These are phyloP conservation scores for Arabidopsis thaliana DNA, from an alignment of 345 rosid species.

Conservation along the genomic window DNA sequence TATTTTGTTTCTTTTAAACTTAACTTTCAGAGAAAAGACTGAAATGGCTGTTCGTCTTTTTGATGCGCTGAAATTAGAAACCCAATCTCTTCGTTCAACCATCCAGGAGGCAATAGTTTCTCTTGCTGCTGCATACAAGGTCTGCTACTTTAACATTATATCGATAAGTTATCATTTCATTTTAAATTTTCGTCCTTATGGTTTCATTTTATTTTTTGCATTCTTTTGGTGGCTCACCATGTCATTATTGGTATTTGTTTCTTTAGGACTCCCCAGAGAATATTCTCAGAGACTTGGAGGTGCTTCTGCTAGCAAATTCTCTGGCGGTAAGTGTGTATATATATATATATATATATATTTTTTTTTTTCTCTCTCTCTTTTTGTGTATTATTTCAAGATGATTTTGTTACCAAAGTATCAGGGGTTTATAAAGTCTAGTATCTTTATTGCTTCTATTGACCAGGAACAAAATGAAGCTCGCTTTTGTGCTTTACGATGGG, in stretches of 20 bases:
- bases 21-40: constrained; percentile 71
- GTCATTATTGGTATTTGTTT: constrained; percentile 22
- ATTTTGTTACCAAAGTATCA: constrained; percentile 8
- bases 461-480: constrained; percentile 97
- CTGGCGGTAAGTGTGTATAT: constrained; percentile 53
- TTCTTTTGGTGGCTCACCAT: constrained; percentile 28
- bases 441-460: constrained; percentile 37
- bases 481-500: constrained; percentile 93
- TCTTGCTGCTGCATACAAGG: constrained; percentile 90
- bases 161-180: neutral
- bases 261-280: constrained; percentile 70
- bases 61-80: constrained; percentile 79
- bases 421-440: constrained; percentile 8
- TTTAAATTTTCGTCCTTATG: constrained; percentile 17
- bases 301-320: constrained; percentile 70
- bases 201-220: neutral
- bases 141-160: constrained; percentile 37
- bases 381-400: constrained; percentile 1
- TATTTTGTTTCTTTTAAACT: constrained; percentile 18
- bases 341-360: constrained; percentile 7
- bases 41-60: constrained; percentile 93
- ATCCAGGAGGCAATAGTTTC: constrained; percentile 86
- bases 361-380: neutral
- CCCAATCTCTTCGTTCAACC: constrained; percentile 69
- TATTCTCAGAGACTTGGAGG: constrained; percentile 74